Conservation (phyloP, 768 basidiomycete genomes). For the Mycena chlorophos region DNA sequence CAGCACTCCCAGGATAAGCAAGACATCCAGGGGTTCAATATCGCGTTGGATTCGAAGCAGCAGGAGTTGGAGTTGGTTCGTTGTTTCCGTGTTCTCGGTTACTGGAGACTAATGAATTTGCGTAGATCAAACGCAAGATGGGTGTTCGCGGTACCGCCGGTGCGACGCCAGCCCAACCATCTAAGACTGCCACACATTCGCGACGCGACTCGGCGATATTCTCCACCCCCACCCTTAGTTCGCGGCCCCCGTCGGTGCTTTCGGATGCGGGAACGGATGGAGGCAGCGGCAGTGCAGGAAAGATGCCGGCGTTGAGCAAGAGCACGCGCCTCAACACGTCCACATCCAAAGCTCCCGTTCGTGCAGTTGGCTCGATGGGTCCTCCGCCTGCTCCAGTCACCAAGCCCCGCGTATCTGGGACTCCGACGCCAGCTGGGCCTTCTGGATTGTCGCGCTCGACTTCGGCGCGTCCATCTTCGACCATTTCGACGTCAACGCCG, state of each 20-base stretch:
- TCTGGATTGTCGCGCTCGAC: conserved; percentile 31
- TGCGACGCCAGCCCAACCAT: conserved; percentile 51
- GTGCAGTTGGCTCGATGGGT: conserved; percentile 48
- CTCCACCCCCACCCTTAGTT: conserved; percentile 46
- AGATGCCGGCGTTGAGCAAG: conserved; percentile 46
- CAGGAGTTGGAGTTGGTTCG: conserved; percentile 88
- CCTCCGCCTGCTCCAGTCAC: conserved; percentile 43
- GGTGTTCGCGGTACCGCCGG: conserved; percentile 58
- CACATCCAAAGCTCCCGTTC: conserved; percentile 23
- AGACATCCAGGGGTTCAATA: conserved; percentile 81
- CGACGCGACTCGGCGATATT: conserved; percentile 62
- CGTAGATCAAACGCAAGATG: conserved; percentile 65
- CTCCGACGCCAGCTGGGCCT: conserved; percentile 43
- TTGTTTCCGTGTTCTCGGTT: conserved; percentile 17
- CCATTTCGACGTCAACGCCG: conserved; percentile 13
- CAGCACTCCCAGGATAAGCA: conserved; percentile 68
- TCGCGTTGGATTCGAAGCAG: conserved; percentile 91
- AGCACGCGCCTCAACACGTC: conserved; percentile 49
- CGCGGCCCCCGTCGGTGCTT: conserved; percentile 56
- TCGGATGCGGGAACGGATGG: conserved; percentile 51
- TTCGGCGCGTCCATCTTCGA: conserved; percentile 31
- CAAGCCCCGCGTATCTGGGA: conserved; percentile 39
- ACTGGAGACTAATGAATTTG: background rate
- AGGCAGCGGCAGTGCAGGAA: conserved; percentile 35
- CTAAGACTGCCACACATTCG: conserved; percentile 36